These are phyloP conservation scores for Aegle marmelos DNA, from an alignment of 345 rosid genomes.

Conservation along the genomic window DNA sequence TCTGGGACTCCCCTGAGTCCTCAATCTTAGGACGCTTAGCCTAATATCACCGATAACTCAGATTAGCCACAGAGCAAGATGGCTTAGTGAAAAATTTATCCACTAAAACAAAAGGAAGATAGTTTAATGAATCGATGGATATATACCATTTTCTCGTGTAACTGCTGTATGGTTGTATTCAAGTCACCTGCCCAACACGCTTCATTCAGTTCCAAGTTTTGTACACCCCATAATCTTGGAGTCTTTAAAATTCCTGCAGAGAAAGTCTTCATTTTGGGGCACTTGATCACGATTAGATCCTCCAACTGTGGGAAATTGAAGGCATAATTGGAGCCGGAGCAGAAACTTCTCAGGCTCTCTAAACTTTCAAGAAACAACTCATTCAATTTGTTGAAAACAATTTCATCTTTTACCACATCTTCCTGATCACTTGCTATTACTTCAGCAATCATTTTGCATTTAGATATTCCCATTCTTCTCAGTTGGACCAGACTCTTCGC, in stretches of 20 bases:
- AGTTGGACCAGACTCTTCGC: background rate
- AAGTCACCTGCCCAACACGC: background rate
- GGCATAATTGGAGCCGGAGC: background rate
- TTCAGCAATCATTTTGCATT: background rate
- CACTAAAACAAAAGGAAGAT: no score
- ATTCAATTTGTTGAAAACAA: background rate
- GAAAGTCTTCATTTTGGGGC: slow-evolving; percentile 3
- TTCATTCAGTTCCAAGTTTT: background rate
- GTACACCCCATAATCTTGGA: background rate
- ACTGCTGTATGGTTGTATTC: background rate
- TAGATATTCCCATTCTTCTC: background rate
- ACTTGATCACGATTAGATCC: background rate
- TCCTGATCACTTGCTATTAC: background rate
- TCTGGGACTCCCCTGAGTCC: no score
- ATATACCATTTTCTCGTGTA: background rate
- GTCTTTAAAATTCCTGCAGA: background rate
- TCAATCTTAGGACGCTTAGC: no score
- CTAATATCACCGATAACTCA: no score
- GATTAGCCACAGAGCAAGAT: no score
- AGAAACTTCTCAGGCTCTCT: slow-evolving; percentile 1
- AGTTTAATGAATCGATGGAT: no score
- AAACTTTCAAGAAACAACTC: background rate
- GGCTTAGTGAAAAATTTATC: no score
- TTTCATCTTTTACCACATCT: background rate
- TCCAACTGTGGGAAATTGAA: background rate